Percentiles rank a stretch among this genome's conserved stretches.
Evolutionary conservation across 306 rosid genomes (phyloP).

Genomic region (Prunus mira): DNA sequence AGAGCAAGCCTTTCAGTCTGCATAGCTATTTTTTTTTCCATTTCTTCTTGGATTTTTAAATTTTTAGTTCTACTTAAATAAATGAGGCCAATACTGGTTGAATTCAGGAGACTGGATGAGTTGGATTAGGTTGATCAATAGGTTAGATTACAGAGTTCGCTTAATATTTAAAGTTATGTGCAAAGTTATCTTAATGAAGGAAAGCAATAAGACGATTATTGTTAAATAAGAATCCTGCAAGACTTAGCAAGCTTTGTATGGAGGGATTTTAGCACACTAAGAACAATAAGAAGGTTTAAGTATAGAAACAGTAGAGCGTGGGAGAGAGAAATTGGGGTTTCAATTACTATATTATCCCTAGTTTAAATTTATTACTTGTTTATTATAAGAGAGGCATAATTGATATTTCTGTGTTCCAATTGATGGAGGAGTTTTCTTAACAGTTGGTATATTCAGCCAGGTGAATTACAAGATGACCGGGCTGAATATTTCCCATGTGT

Average conservation of each 20-base stretch:
- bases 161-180: background rate
- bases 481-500: background rate
- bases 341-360: background rate
- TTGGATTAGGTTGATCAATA: background rate
- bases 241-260: background rate
- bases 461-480: background rate
- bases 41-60: background rate
- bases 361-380: background rate
- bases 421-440: background rate
- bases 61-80: background rate
- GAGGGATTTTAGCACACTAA: background rate
- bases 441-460: background rate
- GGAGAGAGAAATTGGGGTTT: background rate
- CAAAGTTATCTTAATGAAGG: background rate
- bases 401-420: background rate
- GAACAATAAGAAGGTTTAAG: background rate
- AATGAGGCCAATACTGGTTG: background rate
- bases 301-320: background rate
- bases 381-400: background rate
- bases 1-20: background rate
- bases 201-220: background rate
- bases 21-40: background rate
- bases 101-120: background rate
- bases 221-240: background rate
- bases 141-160: background rate